These are phyloP conservation scores for Aspergillus terreus DNA, from an alignment of 2,329 filamentous ascomycete genomes.

Conservation along the genomic window DNA sequence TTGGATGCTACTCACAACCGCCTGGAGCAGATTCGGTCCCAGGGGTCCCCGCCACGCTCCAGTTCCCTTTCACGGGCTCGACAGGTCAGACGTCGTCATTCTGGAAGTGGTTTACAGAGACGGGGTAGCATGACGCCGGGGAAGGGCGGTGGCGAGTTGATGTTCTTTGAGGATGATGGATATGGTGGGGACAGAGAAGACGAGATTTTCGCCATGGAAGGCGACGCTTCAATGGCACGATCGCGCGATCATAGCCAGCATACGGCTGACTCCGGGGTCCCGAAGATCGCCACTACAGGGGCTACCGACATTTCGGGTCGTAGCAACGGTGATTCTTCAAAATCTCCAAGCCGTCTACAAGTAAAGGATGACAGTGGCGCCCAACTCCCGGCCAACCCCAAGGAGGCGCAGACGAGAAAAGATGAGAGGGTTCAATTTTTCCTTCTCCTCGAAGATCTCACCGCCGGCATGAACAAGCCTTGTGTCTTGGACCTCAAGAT, in stretches of 20 bases:
- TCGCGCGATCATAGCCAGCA: conserved; percentile 4
- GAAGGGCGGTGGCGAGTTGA: conserved; percentile 72
- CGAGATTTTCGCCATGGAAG: conserved; percentile 66
- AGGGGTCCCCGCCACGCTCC: conserved; percentile 45
- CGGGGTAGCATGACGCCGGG: conserved; percentile 67
- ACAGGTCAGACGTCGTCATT: conserved; percentile 65
- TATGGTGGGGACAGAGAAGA: conserved; percentile 76
- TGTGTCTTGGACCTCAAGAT: conserved; percentile 98
- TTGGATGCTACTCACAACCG: conserved; percentile 31
- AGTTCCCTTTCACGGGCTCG: conserved; percentile 30
- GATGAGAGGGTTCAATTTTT: conserved; percentile 80
- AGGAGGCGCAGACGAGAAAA: conserved; percentile 60
- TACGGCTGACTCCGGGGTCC: conserved; percentile 13
- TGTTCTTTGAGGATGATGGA: conserved; percentile 86
- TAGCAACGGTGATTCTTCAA: conserved; percentile 1
- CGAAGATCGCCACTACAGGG: conserved; percentile 3
- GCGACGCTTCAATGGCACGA: conserved; percentile 32
- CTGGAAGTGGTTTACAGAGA: conserved; percentile 77
- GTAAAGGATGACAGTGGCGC: conserved; percentile 18
- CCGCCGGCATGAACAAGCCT: conserved; percentile 90
- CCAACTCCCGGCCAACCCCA: conserved; percentile 64
- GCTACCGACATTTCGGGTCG: neutral
- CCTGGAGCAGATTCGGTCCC: conserved; percentile 31
- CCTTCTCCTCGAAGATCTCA: conserved; percentile 87
- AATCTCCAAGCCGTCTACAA: conserved; percentile 3